Conservation (phyloP, 208 protist genomes). For the Porcisia deanei region DNA sequence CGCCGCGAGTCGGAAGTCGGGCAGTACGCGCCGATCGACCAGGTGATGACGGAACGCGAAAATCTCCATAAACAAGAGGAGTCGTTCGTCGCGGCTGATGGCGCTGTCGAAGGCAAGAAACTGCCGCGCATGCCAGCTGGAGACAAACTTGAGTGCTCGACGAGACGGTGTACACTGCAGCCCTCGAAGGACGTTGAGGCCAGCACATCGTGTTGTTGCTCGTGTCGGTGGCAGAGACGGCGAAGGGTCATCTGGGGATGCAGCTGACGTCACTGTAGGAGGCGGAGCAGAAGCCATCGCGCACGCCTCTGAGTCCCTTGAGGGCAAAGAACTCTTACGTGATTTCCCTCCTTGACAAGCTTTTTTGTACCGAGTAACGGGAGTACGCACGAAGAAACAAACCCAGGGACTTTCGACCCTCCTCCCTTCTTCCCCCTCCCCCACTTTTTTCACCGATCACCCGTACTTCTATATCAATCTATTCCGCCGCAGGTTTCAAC, state of each 20-base stretch:
- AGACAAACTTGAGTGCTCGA: conserved; percentile 72
- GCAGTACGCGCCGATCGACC: conserved; percentile 40
- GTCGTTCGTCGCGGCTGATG: conserved; percentile 70
- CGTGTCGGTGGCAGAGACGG: not conserved
- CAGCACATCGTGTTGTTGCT: not conserved
- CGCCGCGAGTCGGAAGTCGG: conserved; percentile 33
- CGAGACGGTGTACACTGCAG: conserved; percentile 66
- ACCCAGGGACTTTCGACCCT: not conserved
- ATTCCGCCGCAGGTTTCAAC: not conserved
- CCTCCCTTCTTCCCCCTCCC: not conserved
- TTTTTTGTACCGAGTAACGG: no score
- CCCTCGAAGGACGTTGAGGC: conserved; percentile 15
- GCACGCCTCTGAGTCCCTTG: no score
- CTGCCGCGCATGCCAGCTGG: conserved; percentile 47
- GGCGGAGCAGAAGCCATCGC: conserved; percentile 3
- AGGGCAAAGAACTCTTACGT: not conserved
- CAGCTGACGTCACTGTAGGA: not conserved
- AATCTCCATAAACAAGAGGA: conserved; percentile 68
- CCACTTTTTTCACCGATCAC: no score
- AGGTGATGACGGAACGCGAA: conserved; percentile 54
- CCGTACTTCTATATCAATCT: no score
- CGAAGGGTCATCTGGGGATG: not conserved
- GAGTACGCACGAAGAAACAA: no score
- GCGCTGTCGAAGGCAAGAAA: conserved; percentile 79
- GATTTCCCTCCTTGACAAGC: not conserved